Base-by-base conservation (phyloP, 345 rosid species). In the Populus pruinosa region DNA sequence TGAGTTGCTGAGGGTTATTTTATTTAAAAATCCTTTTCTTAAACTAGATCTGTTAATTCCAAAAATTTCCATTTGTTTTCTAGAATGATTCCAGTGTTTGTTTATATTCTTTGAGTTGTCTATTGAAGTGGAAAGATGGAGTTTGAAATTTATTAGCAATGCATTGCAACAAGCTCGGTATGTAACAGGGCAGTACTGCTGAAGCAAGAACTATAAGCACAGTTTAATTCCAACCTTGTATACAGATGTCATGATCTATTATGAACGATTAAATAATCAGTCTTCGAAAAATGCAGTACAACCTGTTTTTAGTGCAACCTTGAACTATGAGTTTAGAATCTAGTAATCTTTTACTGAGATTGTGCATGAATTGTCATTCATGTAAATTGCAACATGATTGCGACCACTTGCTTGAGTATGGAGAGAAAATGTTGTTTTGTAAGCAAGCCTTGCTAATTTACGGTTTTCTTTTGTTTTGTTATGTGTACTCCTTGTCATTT, bases 1-100 rank as follows among this genome's bases (percentile, higher is more conserved):
- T 96, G 90, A 87, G 99, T 88, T 78, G 53, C 66, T 73, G 6
- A 55, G 64, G 67, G 13, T 59, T 82, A 23, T 78, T 73, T 27
- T 33, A 36, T 67, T 12, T 68, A 67, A 61, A 56, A n/a, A 21
- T 79, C 10, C 20, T 21, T 23, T 74, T 43, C 10, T 36, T 65
- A 31, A 50, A 67, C 17, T 47, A 10, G 11, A 1, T 33, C 69
- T 55, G 9, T 39, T 41, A 53, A 61, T 62, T 74, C 27, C 16
- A 27, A 25, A 2, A 23, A 63, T 71, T 31, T 33, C 47, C 53
- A 43, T 49, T 66, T 77, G 67, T 72, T 65, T 64, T n/a, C 50
- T 69, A 69, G 71, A 77, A 33, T 73, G 39, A 11, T 55, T 39
- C 21, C 41, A 17, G 29, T 38, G 39, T 77, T 64, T 21, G 49